A percentile compares a stretch with the other conserved stretches of the same genome.
These are phyloP conservation scores for Neofusicoccum sp. DNA, from an alignment of 2,329 filamentous ascomycete species.

Conservation along the genomic window DNA sequence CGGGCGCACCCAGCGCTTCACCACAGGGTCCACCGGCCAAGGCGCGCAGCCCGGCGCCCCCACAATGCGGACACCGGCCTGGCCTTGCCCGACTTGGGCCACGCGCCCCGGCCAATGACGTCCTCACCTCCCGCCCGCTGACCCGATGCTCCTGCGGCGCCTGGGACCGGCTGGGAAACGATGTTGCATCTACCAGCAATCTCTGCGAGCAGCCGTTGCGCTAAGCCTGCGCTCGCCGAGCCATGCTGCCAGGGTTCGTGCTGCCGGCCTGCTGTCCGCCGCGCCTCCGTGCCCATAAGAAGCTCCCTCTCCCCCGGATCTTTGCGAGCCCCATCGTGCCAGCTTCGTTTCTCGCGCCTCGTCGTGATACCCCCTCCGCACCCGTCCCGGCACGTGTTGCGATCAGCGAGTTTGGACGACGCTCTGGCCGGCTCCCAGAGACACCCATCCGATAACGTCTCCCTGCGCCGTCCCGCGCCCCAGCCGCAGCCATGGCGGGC, in stretches of 20 bases:
- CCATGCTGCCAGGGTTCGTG: not conserved
- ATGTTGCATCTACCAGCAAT: constrained; percentile 19
- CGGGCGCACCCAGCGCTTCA: constrained; percentile 14
- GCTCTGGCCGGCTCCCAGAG: constrained; percentile 13
- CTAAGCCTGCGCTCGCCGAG: not conserved
- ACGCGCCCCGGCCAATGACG: constrained; percentile 14
- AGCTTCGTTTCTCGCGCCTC: not conserved
- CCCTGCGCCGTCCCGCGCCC: not conserved
- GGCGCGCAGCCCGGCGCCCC: not conserved
- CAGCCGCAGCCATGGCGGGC: not conserved
- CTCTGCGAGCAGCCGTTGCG: constrained; percentile 17
- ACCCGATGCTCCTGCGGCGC: not conserved
- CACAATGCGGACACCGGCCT: constrained; percentile 5
- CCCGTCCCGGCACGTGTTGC: not conserved
- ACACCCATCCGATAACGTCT: not conserved
- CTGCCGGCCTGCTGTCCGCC: constrained; percentile 3
- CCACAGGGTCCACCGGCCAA: constrained; percentile 7
- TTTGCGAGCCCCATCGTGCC: not conserved
- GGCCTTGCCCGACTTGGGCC: not conserved
- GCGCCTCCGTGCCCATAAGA: not conserved
- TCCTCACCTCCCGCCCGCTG: not conserved
- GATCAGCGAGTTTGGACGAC: not conserved
- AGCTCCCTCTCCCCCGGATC: constrained; percentile 8
- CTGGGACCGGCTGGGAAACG: constrained; percentile 20
- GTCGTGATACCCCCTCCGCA: not conserved